These are phyloP conservation scores for Durusdinium trenchii DNA, from an alignment of 73 alveolate species.

Conservation along the genomic window DNA sequence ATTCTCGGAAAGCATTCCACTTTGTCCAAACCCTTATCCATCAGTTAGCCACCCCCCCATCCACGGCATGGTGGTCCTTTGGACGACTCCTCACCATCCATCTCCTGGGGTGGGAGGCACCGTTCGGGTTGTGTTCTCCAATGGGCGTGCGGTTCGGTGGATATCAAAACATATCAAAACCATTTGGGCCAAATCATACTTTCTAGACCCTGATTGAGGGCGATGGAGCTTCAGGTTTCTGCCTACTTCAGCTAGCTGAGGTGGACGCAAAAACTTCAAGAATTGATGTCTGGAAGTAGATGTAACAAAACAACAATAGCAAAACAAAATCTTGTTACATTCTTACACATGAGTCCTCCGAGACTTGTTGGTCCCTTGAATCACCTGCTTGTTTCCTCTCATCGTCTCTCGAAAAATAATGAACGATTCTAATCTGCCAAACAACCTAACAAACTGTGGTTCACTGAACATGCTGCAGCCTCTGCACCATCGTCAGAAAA, in stretches of 20 bases:
- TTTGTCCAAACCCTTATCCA: too few relatives aligned
- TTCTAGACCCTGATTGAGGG: neutral
- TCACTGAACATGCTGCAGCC: neutral
- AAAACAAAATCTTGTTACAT: too few relatives aligned
- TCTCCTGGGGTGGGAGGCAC: too few relatives aligned
- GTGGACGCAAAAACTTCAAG: neutral
- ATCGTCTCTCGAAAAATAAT: neutral
- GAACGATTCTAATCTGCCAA: neutral
- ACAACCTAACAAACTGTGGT: neutral
- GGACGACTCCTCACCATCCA: neutral
- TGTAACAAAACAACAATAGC: neutral
- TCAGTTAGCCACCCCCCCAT: too few relatives aligned
- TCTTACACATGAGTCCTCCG: neutral
- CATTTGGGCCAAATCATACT: neutral
- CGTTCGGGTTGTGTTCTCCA: neutral
- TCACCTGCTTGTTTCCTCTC: neutral
- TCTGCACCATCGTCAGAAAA: conserved; percentile 29
- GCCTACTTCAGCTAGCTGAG: neutral
- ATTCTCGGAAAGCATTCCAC: too few relatives aligned
- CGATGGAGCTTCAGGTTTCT: neutral
- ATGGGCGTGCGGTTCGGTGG: neutral
- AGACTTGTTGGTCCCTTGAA: neutral
- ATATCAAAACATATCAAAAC: neutral
- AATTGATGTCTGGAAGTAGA: neutral
- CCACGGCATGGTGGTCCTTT: too few relatives aligned